Base-by-base conservation (phyloP, 169 alveolate genomes). In the Cryptosporidium viatorum region DNA sequence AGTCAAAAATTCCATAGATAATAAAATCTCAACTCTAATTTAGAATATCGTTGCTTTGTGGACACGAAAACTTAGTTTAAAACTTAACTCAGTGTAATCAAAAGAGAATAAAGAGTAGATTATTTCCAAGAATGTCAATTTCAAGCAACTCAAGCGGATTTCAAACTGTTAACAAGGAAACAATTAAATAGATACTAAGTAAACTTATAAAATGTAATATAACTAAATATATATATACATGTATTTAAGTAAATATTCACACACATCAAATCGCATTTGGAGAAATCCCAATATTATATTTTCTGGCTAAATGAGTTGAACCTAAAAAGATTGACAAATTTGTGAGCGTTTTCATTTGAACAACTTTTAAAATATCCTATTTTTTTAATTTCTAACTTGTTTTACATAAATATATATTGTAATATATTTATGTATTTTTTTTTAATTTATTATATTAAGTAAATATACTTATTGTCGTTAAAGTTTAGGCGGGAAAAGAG, bases 401-500 rank as follows among this genome's bases (percentile, higher is more conserved):
- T 41, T 41, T 41, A 4, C 8, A 41, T 41, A 37, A 2, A 37
- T 0, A 37, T 37, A 37, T 2, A 37, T 37, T 4, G 43, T 37
- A 37, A 37, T 37, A 35, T 35, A 35, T 35, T 35, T 35, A 35
- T 35, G 41, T 35, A 39, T 39, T 39, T 55, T 23, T 55, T 55
- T 55, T 5, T 12, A n/a, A 23, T 55, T 55, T 55, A n/a, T 52
- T 55, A n/a, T 52, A 23, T 55, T 26, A n/a, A 51, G 3, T 51
- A 51, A 55, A 26, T 26, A n/a, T 55, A 55, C 67, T 55, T 55
- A 55, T 23, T 55, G 67, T 55, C 67, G 67, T 55, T 26, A n/a
- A 51, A 8, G 9, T 16, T 33, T 65, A 65, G 71, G 71, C 71
- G 71, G 71, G 71, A 65, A 65, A 65, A 31, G 43, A 14, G 71